Percentiles rank a stretch among this genome's conserved stretches.
Evolutionary conservation across 768 basidiomycete genomes (phyloP).

Genomic region (Paxillus involutus): DNA sequence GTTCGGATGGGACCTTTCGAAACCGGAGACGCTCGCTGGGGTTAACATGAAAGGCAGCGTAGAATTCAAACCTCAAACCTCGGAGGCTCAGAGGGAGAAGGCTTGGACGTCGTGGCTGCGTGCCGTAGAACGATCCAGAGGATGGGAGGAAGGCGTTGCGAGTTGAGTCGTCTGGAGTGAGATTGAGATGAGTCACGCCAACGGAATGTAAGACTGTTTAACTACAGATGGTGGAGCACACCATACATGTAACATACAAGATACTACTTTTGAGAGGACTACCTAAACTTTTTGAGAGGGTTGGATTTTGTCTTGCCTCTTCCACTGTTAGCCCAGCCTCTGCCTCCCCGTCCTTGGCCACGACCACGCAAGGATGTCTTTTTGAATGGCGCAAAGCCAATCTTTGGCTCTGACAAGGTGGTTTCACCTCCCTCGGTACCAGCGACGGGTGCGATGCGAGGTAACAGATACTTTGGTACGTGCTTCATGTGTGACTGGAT

Average conservation of each 20-base stretch:
- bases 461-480: slow-evolving; percentile 89
- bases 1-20: slow-evolving; percentile 88
- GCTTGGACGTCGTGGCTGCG: slow-evolving; percentile 84
- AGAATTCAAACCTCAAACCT: slow-evolving; percentile 61
- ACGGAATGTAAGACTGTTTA: neutral
- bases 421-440: slow-evolving; percentile 34
- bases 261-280: neutral
- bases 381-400: slow-evolving; percentile 73
- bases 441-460: slow-evolving; percentile 57
- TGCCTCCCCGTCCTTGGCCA: slow-evolving; percentile 52
- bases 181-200: neutral
- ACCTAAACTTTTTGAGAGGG: slow-evolving; percentile 76
- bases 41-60: slow-evolving; percentile 86
- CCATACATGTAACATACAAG: neutral
- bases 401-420: slow-evolving; percentile 25
- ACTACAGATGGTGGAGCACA: neutral
- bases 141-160: slow-evolving; percentile 69
- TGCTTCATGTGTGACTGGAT: slow-evolving; percentile 95
- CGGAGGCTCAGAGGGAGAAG: slow-evolving; percentile 54
- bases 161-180: slow-evolving; percentile 11
- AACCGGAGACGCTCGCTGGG: slow-evolving; percentile 77
- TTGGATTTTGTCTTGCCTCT: slow-evolving; percentile 75
- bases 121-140: slow-evolving; percentile 80
- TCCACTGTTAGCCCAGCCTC: slow-evolving; percentile 31
- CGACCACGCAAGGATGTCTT: slow-evolving; percentile 49